These are phyloP conservation scores for Fonsecaea pedrosoi DNA, from an alignment of 2,329 filamentous ascomycete genomes.

Conservation along the genomic window DNA sequence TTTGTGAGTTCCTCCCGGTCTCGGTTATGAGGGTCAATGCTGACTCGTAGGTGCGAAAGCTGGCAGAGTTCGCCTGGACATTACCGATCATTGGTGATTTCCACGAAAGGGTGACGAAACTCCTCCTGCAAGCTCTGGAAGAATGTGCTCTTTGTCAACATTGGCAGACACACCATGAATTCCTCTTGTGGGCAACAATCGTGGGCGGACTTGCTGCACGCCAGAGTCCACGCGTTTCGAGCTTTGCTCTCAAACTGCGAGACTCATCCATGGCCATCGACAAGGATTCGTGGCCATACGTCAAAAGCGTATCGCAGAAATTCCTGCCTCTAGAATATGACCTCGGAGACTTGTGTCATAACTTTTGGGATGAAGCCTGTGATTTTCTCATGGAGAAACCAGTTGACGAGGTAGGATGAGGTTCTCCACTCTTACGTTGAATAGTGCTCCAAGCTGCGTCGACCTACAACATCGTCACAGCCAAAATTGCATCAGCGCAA, in stretches of 20 bases:
- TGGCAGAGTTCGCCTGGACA: conserved; percentile 13
- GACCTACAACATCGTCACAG: too few relatives aligned
- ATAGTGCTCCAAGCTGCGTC: not conserved
- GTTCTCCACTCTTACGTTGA: not conserved
- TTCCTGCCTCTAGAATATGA: conserved; percentile 17
- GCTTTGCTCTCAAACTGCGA: not conserved
- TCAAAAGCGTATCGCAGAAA: conserved; percentile 10
- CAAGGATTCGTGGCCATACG: conserved; percentile 10
- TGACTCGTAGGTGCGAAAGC: not conserved
- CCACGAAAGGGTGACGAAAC: conserved; percentile 10
- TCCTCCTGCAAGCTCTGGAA: conserved; percentile 8
- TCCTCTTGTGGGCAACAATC: conserved; percentile 14
- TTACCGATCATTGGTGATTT: conserved; percentile 15
- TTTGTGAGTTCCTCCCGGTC: not conserved
- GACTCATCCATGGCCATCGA: not conserved
- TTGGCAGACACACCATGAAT: conserved; percentile 13
- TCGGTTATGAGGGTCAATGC: not conserved
- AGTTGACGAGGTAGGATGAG: not conserved
- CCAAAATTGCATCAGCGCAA: not conserved
- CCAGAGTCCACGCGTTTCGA: not conserved
- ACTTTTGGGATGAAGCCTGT: conserved; percentile 18
- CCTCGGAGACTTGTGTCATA: conserved; percentile 10
- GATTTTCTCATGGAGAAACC: not conserved
- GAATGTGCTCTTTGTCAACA: not conserved
- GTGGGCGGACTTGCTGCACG: conserved; percentile 16